Conservation (phyloP, 2,329 filamentous ascomycete genomes). For the Botrytis medusae region DNA sequence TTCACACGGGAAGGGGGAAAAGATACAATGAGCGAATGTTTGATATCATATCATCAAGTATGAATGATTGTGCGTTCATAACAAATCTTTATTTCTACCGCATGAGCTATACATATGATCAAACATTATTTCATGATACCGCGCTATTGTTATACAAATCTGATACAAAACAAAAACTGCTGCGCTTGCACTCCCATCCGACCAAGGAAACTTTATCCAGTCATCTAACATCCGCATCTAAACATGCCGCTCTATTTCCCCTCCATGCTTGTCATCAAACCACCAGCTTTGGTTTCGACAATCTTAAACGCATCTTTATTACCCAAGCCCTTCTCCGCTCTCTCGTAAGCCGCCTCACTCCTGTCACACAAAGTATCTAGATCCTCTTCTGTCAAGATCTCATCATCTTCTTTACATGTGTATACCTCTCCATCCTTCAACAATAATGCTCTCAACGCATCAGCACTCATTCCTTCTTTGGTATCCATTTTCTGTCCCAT, state of each 20-base stretch:
- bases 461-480: constrained; percentile 53
- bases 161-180: background rate
- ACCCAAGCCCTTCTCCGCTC: constrained; percentile 76
- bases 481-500: constrained; percentile 62
- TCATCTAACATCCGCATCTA: background rate
- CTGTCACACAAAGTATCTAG: constrained; percentile 74
- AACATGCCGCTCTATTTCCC: constrained; percentile 18
- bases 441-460: constrained; percentile 61
- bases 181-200: background rate
- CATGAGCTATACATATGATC: background rate
- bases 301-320: constrained; percentile 70
- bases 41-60: background rate
- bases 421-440: constrained; percentile 71
- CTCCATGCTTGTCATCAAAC: constrained; percentile 35
- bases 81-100: background rate
- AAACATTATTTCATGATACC: constrained; percentile 2
- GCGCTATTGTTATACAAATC: background rate
- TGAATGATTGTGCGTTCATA: background rate
- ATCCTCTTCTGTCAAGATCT: constrained; percentile 73
- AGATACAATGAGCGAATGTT: background rate
- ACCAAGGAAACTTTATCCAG: background rate
- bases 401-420: constrained; percentile 56
- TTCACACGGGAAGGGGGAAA: background rate
- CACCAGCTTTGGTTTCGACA: constrained; percentile 70
- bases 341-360: constrained; percentile 61